A percentile compares a stretch with the other conserved stretches of the same genome.
Conservation (phyloP, 2,329 filamentous ascomycete genomes). For the Colletotrichum tamarilloi region DNA sequence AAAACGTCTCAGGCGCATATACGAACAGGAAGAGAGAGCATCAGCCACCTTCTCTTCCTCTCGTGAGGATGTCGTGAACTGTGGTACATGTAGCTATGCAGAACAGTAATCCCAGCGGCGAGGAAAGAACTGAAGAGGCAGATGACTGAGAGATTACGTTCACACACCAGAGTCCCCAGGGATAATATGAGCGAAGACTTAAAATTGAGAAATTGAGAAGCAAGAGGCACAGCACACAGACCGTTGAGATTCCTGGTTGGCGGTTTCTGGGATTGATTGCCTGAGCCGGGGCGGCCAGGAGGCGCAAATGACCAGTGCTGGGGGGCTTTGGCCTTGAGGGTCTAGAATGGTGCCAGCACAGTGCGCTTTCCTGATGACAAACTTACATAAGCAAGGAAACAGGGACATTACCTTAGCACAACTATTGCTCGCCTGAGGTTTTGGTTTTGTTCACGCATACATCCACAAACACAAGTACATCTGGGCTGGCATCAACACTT, state of each 20-base stretch:
- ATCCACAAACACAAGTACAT: too few relatives aligned
- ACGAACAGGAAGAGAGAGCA: not conserved
- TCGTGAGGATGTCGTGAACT: not conserved
- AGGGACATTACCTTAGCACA: not conserved
- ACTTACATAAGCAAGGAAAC: not conserved
- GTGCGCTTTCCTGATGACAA: not conserved
- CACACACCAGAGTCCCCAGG: not conserved
- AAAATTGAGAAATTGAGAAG: not conserved
- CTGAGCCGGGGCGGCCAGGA: not conserved
- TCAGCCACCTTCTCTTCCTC: not conserved
- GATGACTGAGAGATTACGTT: not conserved
- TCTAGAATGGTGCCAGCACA: constrained; percentile 14
- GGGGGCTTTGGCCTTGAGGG: constrained; percentile 1
- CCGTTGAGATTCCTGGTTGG: constrained; percentile 11
- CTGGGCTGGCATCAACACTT: too few relatives aligned
- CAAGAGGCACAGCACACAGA: constrained; percentile 10
- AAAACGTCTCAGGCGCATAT: not conserved
- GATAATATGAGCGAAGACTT: not conserved
- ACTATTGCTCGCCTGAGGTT: not conserved
- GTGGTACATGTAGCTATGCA: not conserved
- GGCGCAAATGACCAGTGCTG: constrained; percentile 30
- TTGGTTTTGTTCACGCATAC: not conserved
- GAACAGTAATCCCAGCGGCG: not conserved
- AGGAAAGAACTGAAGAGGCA: not conserved
- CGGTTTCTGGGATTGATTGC: constrained; percentile 26